phyloP scores from a whole-genome alignment of 176 grass and related monocot species.

The Melocanna baccifera region DNA sequence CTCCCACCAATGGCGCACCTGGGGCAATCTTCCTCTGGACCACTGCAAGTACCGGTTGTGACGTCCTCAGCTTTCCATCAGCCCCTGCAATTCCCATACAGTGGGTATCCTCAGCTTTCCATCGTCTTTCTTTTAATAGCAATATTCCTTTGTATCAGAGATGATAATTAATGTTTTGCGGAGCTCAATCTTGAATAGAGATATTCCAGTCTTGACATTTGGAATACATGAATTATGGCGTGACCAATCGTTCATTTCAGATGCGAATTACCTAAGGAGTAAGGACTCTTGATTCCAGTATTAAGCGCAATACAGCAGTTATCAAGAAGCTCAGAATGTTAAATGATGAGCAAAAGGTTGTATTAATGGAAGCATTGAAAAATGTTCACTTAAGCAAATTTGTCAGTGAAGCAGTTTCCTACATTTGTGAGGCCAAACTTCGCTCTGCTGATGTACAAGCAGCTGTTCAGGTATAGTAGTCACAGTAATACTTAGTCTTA shows the following conservation, averaged over 20 bases:
- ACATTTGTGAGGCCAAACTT: conserved; percentile 90
- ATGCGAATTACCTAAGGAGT: conserved; percentile 64
- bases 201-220: neutral
- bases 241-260: conserved; percentile 44
- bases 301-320: conserved; percentile 78
- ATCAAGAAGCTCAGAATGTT: conserved; percentile 91
- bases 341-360: conserved; percentile 79
- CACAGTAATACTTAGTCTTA: neutral
- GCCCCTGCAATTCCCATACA: too few species aligned
- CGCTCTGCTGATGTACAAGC: conserved; percentile 89
- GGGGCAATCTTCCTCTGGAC: too few species aligned
- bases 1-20: too few species aligned
- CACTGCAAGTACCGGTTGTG: too few species aligned
- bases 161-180: neutral
- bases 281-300: conserved; percentile 68
- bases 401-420: conserved; percentile 86
- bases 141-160: neutral
- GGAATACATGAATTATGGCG: conserved; percentile 20
- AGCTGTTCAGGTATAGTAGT: conserved; percentile 76
- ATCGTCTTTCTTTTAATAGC: neutral
- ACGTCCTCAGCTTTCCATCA: too few species aligned
- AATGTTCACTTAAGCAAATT: conserved; percentile 92
- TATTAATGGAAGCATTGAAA: conserved; percentile 83
- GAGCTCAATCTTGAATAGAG: neutral
- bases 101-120: too few species aligned